phyloP scores from a whole-genome alignment of 345 rosid species.

The Noccaea caerulescens region DNA sequence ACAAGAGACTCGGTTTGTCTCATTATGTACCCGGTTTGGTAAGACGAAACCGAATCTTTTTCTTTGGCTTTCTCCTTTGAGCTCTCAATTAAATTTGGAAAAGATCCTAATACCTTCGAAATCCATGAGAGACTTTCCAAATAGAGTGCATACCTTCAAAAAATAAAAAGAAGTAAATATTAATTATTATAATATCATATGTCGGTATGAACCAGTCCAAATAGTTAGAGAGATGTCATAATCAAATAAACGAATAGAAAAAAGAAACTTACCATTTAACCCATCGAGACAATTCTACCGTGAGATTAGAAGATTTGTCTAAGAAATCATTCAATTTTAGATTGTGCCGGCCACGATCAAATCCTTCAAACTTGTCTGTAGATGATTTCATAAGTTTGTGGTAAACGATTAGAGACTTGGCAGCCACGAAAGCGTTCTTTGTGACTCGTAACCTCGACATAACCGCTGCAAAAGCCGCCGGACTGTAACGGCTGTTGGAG shows the following conservation, averaged over 20 bases:
- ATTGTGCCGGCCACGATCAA: conserved; percentile 56
- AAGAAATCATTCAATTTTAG: conserved; percentile 71
- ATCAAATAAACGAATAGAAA: background rate
- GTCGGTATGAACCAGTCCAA: conserved; percentile 30
- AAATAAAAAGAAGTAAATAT: background rate
- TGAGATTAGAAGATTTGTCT: conserved; percentile 51
- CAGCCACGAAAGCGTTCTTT: conserved; percentile 64
- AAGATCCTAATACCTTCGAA: conserved; percentile 61
- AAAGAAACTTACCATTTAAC: conserved; percentile 60
- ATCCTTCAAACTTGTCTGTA: conserved; percentile 6
- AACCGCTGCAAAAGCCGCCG: conserved; percentile 61
- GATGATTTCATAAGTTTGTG: conserved; percentile 62
- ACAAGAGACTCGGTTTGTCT: conserved; percentile 60
- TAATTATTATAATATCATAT: background rate
- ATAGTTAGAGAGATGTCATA: conserved; percentile 16
- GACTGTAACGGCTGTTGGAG: conserved; percentile 63
- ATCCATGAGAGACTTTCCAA: conserved; percentile 61
- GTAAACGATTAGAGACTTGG: conserved; percentile 66
- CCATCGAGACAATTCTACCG: conserved; percentile 77
- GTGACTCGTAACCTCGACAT: conserved; percentile 77
- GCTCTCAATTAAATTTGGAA: conserved; percentile 51
- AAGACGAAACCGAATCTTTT: conserved; percentile 53
- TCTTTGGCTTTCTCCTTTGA: conserved; percentile 52
- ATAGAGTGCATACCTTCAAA: conserved; percentile 64
- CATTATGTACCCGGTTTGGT: conserved; percentile 54